Evolutionary conservation across 2,329 filamentous ascomycete genomes (phyloP), one percentile per base, ranked within the genome.

Genomic region (Fusarium lyarnte): DNA sequence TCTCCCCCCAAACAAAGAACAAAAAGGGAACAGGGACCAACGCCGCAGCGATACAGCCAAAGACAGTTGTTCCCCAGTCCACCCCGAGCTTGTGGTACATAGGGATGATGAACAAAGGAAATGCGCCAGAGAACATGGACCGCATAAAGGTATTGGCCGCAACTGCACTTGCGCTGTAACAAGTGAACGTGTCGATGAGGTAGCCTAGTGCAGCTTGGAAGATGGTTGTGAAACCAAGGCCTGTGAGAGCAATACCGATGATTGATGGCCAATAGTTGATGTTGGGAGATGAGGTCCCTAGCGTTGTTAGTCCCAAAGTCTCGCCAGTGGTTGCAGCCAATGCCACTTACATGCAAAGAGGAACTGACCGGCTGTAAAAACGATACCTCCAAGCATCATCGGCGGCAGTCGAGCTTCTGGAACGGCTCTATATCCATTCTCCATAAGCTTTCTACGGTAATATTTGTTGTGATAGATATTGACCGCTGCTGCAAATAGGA

Each of bases 131-230:
- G 21, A 63, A 47, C 35, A 59, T 63, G 1, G 60, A 59, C 6
- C 60, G 53, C 41, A 63, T 58, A 12, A 63, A 59, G 13, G 60
- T 47, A 35, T 63, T 63, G 2, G 53, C 42, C 3, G 53, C 60
- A 11, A 59, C 21, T 7, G 54, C 53, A 33, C 60, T 63, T 4
- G 53, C 59, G 21, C 53, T 59, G 19, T 59, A 63, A 0, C 21
- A 42, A n/a, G 42, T 63, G 16, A 59, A 63, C 11, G 53, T 59
- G 12, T 49, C 60, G 3, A 62, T 62, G n/a, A 62, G 58, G 1
- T 62, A 62, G 8, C 51, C 58, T 5, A 62, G 27, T 7, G 58
- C 58, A 25, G 51, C 19, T 23, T 62, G 58, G 41, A 62, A 61
- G 3, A 61, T 57, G 1, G 51, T 57, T 2, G 51, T 61, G 33